Evolutionary conservation across 1,284 basidiomycete genomes (phyloP).

Genomic region (Athelia sp.): DNA sequence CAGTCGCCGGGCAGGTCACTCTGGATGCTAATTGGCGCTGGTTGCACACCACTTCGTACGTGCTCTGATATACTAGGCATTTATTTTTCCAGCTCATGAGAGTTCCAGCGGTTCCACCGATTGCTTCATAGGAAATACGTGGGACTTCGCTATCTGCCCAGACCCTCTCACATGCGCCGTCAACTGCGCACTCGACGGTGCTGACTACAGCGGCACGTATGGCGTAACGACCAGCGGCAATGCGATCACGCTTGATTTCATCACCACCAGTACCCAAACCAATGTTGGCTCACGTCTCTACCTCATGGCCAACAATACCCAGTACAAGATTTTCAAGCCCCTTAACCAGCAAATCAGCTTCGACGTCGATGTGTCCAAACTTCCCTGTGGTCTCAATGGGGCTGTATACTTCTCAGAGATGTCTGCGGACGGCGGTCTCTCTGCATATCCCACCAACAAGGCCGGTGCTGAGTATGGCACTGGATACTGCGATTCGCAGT

Average conservation of each 20-base stretch:
- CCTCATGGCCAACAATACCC: slow-evolving; percentile 33
- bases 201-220: too few relatives aligned
- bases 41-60: slow-evolving; percentile 31
- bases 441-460: slow-evolving; percentile 37
- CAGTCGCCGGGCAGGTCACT: slow-evolving; percentile 27
- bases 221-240: slow-evolving; percentile 29
- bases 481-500: too few relatives aligned
- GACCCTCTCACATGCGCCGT: slow-evolving; percentile 38
- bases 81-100: neutral
- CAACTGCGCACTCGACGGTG: too few relatives aligned
- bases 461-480: too few relatives aligned
- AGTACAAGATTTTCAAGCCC: slow-evolving; percentile 46
- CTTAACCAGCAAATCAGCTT: slow-evolving; percentile 45
- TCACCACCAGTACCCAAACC: too few relatives aligned
- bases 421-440: slow-evolving; percentile 50
- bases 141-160: slow-evolving; percentile 45
- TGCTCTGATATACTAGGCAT: neutral
- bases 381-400: slow-evolving; percentile 54
- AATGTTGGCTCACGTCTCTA: too few relatives aligned
- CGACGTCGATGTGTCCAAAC: slow-evolving; percentile 48
- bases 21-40: slow-evolving; percentile 54
- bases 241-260: slow-evolving; percentile 44
- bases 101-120: slow-evolving; percentile 34
- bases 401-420: slow-evolving; percentile 43
- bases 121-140: slow-evolving; percentile 52